A percentile compares a stretch with the other conserved stretches of the same genome.
These are phyloP conservation scores for Didymella exigua DNA, from an alignment of 2,329 filamentous ascomycete genomes.

Conservation along the genomic window DNA sequence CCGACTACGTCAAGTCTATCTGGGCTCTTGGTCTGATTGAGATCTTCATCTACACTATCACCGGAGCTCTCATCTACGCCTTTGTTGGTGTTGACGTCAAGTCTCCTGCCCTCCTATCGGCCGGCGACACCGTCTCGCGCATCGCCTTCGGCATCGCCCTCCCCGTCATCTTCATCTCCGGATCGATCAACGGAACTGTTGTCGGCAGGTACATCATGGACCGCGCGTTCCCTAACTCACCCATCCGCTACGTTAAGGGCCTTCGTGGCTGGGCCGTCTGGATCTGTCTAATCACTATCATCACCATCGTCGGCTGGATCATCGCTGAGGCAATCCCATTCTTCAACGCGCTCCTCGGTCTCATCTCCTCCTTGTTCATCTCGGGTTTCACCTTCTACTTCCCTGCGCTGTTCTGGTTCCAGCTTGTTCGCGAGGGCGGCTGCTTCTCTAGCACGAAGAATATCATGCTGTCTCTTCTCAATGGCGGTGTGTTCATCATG, in stretches of 20 bases:
- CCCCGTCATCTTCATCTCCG: constrained; percentile 74
- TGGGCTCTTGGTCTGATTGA: constrained; percentile 65
- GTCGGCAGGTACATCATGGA: constrained; percentile 69
- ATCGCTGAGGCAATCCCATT: constrained; percentile 74
- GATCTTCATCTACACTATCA: constrained; percentile 67
- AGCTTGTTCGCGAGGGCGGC: constrained; percentile 50
- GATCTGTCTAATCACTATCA: constrained; percentile 60
- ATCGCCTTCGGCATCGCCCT: constrained; percentile 74
- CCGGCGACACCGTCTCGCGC: constrained; percentile 64
- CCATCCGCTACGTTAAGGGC: constrained; percentile 48
- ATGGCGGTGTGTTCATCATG: constrained; percentile 36
- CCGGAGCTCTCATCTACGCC: constrained; percentile 71
- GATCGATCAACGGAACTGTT: constrained; percentile 72
- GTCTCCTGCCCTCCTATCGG: constrained; percentile 69
- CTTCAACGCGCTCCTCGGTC: constrained; percentile 71
- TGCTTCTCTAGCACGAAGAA: constrained; percentile 47
- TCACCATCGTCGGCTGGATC: constrained; percentile 70
- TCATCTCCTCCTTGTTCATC: constrained; percentile 67
- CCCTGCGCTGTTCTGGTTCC: constrained; percentile 48
- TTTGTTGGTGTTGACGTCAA: constrained; percentile 67
- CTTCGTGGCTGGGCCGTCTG: constrained; percentile 58
- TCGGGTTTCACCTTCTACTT: constrained; percentile 68
- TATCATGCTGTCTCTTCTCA: constrained; percentile 38
- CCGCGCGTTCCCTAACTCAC: constrained; percentile 65
- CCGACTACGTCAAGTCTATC: constrained; percentile 63